phyloP scores from a whole-genome alignment of 176 grass and related monocot genomes.

The Otatea glauca region DNA sequence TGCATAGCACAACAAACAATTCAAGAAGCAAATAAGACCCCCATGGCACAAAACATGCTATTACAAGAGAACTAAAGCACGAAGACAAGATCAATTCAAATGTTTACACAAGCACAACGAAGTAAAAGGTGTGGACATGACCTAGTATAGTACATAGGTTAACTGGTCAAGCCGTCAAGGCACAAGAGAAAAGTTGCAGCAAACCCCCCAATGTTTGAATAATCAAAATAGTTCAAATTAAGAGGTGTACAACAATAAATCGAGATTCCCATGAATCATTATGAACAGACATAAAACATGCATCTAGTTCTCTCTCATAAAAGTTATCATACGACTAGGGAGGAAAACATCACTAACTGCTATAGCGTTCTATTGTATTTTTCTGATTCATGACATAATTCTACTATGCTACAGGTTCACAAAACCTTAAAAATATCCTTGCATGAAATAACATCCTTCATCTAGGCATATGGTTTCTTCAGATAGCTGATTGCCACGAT shows the following conservation, averaged over 20 bases:
- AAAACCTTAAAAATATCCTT: slow-evolving; percentile 5
- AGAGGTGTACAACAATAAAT: slow-evolving; percentile 14
- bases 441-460: slow-evolving; percentile 10
- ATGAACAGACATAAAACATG: slow-evolving; percentile 1
- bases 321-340: not conserved
- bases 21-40: slow-evolving; percentile 27
- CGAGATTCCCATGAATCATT: not conserved
- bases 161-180: slow-evolving; percentile 16
- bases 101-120: not conserved
- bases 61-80: slow-evolving; percentile 10
- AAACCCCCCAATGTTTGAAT: not conserved
- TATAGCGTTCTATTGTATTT: not conserved
- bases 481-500: slow-evolving; percentile 5
- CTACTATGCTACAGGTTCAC: not conserved
- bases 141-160: not conserved
- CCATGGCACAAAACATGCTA: not conserved
- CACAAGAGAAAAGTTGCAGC: not conserved
- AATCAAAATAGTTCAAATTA: not conserved
- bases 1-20: slow-evolving; percentile 44
- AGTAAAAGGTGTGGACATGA: not conserved
- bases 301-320: not conserved
- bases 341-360: not conserved
- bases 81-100: not conserved
- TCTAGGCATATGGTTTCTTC: slow-evolving; percentile 11
- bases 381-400: slow-evolving; percentile 3